These are phyloP conservation scores for Alternaria novae-zelandiae DNA, from an alignment of 2,329 filamentous ascomycete genomes.

Conservation along the genomic window DNA sequence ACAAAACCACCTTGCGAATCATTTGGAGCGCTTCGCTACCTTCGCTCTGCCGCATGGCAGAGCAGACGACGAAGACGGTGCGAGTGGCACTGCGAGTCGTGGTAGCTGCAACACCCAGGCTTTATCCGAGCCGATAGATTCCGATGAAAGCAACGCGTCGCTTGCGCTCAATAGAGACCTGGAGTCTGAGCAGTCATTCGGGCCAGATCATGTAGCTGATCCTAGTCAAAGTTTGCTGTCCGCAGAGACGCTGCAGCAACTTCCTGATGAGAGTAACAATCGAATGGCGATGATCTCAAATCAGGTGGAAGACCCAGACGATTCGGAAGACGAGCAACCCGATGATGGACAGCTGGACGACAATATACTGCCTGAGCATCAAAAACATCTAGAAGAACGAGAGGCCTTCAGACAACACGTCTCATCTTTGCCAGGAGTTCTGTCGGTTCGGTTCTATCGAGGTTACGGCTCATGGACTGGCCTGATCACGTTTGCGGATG, in stretches of 20 bases:
- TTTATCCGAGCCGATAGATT: too few species aligned
- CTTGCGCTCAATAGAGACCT: too few species aligned
- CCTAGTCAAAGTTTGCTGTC: too few species aligned
- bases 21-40: too few species aligned
- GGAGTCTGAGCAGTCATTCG: too few species aligned
- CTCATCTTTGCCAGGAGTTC: constrained; percentile 23
- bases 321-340: neutral
- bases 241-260: constrained; percentile 27
- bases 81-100: too few species aligned
- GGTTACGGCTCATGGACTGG: constrained; percentile 32
- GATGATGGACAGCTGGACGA: neutral
- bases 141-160: too few species aligned
- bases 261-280: constrained; percentile 34
- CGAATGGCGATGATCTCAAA: constrained; percentile 25
- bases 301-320: neutral
- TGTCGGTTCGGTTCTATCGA: constrained; percentile 28
- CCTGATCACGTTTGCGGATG: constrained; percentile 23
- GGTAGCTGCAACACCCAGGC: too few species aligned
- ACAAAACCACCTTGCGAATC: too few species aligned
- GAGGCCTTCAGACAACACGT: constrained; percentile 27
- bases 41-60: too few species aligned
- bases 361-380: constrained; percentile 8
- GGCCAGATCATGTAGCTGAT: too few species aligned
- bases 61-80: too few species aligned
- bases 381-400: constrained; percentile 19